phyloP scores from a whole-genome alignment of 805 yeast genomes.

The Grigorovia transvaalensis region DNA sequence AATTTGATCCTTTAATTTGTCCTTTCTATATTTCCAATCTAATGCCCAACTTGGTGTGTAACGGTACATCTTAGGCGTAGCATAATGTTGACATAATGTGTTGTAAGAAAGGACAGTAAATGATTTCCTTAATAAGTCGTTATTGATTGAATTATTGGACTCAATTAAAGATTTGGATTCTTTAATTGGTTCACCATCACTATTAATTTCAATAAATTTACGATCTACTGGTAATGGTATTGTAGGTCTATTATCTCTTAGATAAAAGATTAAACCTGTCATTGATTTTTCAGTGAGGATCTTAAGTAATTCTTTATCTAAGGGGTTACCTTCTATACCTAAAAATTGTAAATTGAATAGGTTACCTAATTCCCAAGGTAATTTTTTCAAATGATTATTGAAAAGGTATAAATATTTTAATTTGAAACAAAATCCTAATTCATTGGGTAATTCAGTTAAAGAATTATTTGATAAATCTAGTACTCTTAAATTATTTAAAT shows the following conservation, averaged over 20 bases:
- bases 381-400: slow-evolving; percentile 65
- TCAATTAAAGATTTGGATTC: slow-evolving; percentile 15
- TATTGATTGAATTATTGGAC: slow-evolving; percentile 8
- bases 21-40: slow-evolving; percentile 83
- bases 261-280: slow-evolving; percentile 63
- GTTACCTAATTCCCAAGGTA: slow-evolving; percentile 82
- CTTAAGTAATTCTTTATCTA: slow-evolving; percentile 53
- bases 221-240: slow-evolving; percentile 60
- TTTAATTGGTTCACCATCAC: slow-evolving; percentile 52
- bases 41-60: slow-evolving; percentile 97
- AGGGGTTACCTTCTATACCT: slow-evolving; percentile 89
- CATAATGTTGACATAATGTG: slow-evolving; percentile 91
- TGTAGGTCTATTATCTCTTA: slow-evolving; percentile 75
- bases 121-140: slow-evolving; percentile 25
- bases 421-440: slow-evolving; percentile 72
- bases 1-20: slow-evolving; percentile 64
- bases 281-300: slow-evolving; percentile 76
- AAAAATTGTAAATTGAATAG: slow-evolving; percentile 74
- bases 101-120: slow-evolving; percentile 83
- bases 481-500: slow-evolving; percentile 63
- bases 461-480: slow-evolving; percentile 77
- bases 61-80: slow-evolving; percentile 82
- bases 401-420: slow-evolving; percentile 76
- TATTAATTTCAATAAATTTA: slow-evolving; percentile 71
- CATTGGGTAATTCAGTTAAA: slow-evolving; percentile 64